Base-by-base conservation (phyloP, 768 basidiomycete genomes). In the Pleurotus cornucopiae region DNA sequence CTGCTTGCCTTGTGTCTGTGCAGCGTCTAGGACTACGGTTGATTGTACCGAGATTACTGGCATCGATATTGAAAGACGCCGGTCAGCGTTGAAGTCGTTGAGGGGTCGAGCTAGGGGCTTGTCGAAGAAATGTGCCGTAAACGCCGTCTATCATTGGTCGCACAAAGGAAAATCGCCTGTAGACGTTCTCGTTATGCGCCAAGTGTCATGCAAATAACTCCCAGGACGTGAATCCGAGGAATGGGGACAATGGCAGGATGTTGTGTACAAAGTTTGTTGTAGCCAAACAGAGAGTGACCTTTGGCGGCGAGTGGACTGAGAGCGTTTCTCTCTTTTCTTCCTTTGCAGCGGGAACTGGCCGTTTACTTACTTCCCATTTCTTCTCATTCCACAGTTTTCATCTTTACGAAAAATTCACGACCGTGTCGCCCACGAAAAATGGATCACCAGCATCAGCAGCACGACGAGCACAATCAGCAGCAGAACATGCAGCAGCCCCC, bases 391-490 rank as follows among this genome's bases (percentile, higher is more conserved):
- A n/a, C 41, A 44, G 41, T 44, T 53, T 40, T 53, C 30, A 39
- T 53, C 37, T 25, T 53, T 39, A 53, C 51, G 51, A 53, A 21
- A 16, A 16, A 34, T 11, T 53, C 16, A 39, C 51, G 48, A 49
- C 48, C 48, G 20, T n/a, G n/a, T 11, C 21, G 41, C 41, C n/a
- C 41, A 16, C 47, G n/a, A n/a, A 30, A 67, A 63, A 76, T 80
- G 76, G 76, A 79, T 63, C 78, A 77, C 60, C 76, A 68, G 64
- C 73, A 74, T 49, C 62, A 64, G 48, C 68, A 74, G 58, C 76
- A 77, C 58, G 76, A 79, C 65, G 79, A 81, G 71, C 78, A 78
- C 63, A 67, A 64, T 64, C 60, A 69, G 34, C 46, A 56, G 30
- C 55, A 43, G 59, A 34, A 34, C 6, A 69, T 79, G 60, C 69